These are phyloP conservation scores for Isoetes taiwanensis DNA, from an alignment of 75 land plant genomes.

Conservation along the genomic window DNA sequence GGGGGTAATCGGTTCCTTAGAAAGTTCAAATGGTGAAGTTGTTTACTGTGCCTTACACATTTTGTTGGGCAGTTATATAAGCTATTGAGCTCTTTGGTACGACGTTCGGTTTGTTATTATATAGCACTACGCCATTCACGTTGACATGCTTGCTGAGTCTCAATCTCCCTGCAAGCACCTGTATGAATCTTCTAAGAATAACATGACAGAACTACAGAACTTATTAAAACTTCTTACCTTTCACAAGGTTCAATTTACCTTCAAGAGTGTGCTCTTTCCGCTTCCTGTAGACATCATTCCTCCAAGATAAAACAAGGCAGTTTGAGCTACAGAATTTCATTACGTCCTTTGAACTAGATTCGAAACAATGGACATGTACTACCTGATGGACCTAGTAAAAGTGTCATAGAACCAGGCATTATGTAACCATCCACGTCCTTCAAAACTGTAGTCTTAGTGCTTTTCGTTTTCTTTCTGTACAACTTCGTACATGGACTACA, in stretches of 20 bases:
- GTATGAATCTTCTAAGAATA: no score
- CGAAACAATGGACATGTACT: no score
- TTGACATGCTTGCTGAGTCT: neutral
- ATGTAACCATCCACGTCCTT: constrained; percentile 14
- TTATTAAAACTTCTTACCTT: no score
- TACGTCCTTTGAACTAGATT: no score
- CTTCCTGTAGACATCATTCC: no score
- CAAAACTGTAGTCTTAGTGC: constrained; percentile 14
- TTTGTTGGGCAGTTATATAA: constrained; percentile 21
- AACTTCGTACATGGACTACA: constrained; percentile 11
- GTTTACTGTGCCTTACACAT: no score
- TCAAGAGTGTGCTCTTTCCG: constrained; percentile 16
- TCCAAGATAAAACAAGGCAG: no score
- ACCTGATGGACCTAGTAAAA: neutral
- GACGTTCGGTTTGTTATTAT: constrained; percentile 29
- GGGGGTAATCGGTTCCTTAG: no score
- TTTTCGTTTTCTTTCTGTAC: constrained; percentile 2
- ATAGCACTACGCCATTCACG: constrained; percentile 25
- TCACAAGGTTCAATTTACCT: no score
- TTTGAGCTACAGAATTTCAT: no score
- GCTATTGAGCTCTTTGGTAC: constrained; percentile 30
- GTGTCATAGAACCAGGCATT: constrained; percentile 15
- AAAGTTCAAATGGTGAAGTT: no score
- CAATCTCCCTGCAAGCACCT: constrained; percentile 31
- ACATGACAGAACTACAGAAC: no score